Evolutionary conservation across 1,284 basidiomycete species (phyloP), one percentile per base, ranked within the genome.

Genomic region (Naganishia albida): DNA sequence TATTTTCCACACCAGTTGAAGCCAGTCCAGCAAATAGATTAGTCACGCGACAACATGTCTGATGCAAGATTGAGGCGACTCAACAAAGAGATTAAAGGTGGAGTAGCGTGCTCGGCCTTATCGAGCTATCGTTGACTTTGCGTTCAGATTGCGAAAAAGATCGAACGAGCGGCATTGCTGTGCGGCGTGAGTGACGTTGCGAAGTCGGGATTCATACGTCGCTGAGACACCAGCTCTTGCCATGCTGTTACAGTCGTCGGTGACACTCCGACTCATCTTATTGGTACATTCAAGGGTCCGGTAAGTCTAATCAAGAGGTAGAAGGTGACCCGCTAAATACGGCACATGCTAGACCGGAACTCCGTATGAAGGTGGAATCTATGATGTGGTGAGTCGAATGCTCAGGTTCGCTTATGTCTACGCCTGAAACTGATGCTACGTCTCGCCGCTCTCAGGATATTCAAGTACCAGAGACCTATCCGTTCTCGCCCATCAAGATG

Each of bases 401-500:
- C 57, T 52, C 42, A n/a, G 18, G 15, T 12, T 42, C n/a, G 28
- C 16, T 34, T 40, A 16, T 39, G 39, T 46, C 30, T 18, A n/a
- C 12, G 12, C 38, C 38, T 28, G n/a, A 25, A 20, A 30, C 38
- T 28, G 18, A 46, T 48, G n/a, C 25, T 23, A 26, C 13, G 13
- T 15, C 66, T 2, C 38, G 53, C 26, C 44, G 70, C 50, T 49
- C 16, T 28, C 71, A 93, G 92, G 93, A 97, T 77, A 97, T 97
- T 72, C 83, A 88, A n/a, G 92, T 97, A 70, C 93, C 94, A 1
- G 91, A 94, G 59, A 85, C 88, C 54, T 98, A 98, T 77, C 95
- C 95, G 4, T 98, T 98, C 78, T 90, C 94, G 78, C 93, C 95
- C 0, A 89, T 96, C 68, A 97, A 98, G 83, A 98, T 99, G 93